Evolutionary conservation across 768 basidiomycete species (phyloP).

Genomic region (Pleurotus tuber-regium): DNA sequence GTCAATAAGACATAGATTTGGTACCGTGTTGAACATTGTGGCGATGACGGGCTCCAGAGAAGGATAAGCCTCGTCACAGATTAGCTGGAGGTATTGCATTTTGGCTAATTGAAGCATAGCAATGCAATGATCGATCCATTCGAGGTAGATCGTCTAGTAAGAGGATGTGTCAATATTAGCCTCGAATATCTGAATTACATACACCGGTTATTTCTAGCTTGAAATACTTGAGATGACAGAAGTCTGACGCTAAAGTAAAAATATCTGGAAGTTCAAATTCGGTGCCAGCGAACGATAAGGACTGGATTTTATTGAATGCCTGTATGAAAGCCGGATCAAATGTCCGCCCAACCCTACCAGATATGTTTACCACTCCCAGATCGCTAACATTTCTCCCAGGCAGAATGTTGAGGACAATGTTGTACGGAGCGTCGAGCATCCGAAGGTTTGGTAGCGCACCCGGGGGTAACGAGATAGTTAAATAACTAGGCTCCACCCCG

Average conservation of each 20-base stretch:
- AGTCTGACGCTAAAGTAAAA: neutral
- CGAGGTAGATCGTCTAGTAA: neutral
- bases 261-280: neutral
- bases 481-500: neutral
- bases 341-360: neutral
- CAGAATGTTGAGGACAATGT: neutral
- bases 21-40: neutral
- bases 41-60: neutral
- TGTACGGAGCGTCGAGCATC: neutral
- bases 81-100: neutral
- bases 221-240: neutral
- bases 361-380: neutral
- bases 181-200: neutral
- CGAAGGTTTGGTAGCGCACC: conserved; percentile 1
- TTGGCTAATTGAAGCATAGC: neutral
- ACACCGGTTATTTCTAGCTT: neutral
- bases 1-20: neutral
- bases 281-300: neutral
- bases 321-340: neutral
- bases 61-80: no score
- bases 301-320: neutral
- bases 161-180: neutral
- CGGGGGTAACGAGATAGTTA: neutral
- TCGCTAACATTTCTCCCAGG: neutral
- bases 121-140: neutral